Evolutionary conservation across 129 eudicot species (phyloP), one percentile per base, ranked within the genome.

Genomic region (Cynara cardunculus): DNA sequence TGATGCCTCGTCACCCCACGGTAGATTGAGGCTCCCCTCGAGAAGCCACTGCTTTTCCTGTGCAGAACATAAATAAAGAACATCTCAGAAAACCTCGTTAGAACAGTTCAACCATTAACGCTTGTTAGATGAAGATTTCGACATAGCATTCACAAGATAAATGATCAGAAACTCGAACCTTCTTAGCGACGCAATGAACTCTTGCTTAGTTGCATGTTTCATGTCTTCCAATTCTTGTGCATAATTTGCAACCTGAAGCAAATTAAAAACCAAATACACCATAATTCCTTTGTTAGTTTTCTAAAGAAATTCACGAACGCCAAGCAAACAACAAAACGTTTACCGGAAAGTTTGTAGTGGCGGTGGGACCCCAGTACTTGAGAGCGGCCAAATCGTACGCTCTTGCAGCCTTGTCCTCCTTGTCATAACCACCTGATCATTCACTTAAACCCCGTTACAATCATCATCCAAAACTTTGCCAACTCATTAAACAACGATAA

Each of bases 1-100:
- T 94, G 97, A 92, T 94, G 98, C 86, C 98, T 94, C 22, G 98
- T 94, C 0, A 94, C 98, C n/a, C 98, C 98, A 28, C 97, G 64
- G 75, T 91, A 94, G 67, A 94, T 91, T 1, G 98, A 94, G 9
- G 98, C 98, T 25, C 98, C 98, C 80, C 98, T 85, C 3, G 98
- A 94, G 78, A 94, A 94, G 6, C 98, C 98, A 28, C 97, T 94
- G 79, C 98, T 94, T 79, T 90, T 94, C 89, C 98, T 94, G 87
- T 5, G 67, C 7, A 73, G 0, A 34, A 72, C 12, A 5, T 24
- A 3, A 7, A 8, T 66, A 1, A 41, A 11, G 46, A 74, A 69
- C 64, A n/a, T 30, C 11, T 81, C 22, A 68, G 73, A 28, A 83
- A 61, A 83, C 18, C 5, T 27, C 0, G 1, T 18, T 56, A n/a